These are phyloP conservation scores for Apophysomyces variabilis DNA, from an alignment of 371 early-diverging fungal species.

Conservation along the genomic window DNA sequence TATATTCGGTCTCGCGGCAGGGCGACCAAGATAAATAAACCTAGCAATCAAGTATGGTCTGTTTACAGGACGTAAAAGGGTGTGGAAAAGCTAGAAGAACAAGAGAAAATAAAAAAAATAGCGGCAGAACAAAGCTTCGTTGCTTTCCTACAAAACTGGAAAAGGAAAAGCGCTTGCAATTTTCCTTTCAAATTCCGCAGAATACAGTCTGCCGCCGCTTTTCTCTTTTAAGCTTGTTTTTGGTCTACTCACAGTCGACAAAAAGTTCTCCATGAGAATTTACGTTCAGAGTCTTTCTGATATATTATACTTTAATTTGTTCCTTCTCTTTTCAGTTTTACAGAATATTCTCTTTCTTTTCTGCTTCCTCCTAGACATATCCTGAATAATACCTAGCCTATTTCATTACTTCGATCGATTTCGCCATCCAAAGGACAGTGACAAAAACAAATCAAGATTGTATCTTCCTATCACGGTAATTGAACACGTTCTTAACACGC, in stretches of 20 bases:
- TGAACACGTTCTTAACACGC: background rate
- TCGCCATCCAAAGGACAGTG: background rate
- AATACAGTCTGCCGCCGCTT: background rate
- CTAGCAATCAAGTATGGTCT: too few relatives aligned
- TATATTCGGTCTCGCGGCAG: too few relatives aligned
- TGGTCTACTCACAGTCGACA: too few relatives aligned
- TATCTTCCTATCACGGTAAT: constrained; percentile 5
- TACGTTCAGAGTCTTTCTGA: background rate
- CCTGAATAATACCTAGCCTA: background rate
- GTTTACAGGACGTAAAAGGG: background rate
- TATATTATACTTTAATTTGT: background rate
- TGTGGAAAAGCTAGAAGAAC: background rate
- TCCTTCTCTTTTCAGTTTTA: background rate
- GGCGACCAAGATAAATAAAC: too few relatives aligned
- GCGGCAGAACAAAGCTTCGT: constrained; percentile 6
- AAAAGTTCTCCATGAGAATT: too few relatives aligned
- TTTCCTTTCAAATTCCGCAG: background rate
- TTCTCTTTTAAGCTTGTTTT: background rate
- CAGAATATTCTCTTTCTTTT: background rate
- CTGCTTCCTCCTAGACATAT: background rate
- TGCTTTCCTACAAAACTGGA: background rate
- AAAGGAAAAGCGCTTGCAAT: constrained; percentile 9
- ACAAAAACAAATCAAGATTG: background rate
- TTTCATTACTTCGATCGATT: constrained; percentile 5
- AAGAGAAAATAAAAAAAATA: background rate